These are phyloP conservation scores for Paecilomyces formosus DNA, from an alignment of 2,329 filamentous ascomycete species.

Conservation along the genomic window DNA sequence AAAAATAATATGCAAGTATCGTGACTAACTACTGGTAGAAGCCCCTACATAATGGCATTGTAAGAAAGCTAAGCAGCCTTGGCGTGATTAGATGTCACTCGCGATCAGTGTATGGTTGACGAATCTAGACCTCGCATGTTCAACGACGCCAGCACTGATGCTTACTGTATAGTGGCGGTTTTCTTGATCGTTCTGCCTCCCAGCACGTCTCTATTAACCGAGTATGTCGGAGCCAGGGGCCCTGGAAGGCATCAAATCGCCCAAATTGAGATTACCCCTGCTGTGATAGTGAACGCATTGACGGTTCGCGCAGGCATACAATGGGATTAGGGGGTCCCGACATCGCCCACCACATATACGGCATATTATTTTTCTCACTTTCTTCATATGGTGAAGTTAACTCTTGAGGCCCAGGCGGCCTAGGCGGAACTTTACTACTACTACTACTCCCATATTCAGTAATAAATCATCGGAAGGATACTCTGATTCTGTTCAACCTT, in stretches of 20 bases:
- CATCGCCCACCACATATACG: background rate
- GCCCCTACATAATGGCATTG: background rate
- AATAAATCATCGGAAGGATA: background rate
- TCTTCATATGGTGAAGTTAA: background rate
- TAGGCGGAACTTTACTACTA: no score
- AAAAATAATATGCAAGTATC: no score
- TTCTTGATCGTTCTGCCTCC: no score
- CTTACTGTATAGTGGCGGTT: no score
- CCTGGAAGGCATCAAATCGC: background rate
- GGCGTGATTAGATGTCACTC: background rate
- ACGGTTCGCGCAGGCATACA: background rate
- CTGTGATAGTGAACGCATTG: background rate
- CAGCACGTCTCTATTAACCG: no score
- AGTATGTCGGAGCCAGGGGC: background rate
- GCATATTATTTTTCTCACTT: background rate
- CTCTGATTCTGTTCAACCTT: background rate
- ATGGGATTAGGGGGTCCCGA: background rate
- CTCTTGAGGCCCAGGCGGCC: no score
- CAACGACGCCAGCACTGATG: background rate
- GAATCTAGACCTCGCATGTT: background rate
- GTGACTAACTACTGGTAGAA: no score
- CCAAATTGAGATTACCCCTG: background rate
- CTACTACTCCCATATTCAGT: background rate
- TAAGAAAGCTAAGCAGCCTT: background rate
- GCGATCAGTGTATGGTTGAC: background rate